phyloP scores from a whole-genome alignment of 23 red algal genomes.

The Gracilaria caudata region DNA sequence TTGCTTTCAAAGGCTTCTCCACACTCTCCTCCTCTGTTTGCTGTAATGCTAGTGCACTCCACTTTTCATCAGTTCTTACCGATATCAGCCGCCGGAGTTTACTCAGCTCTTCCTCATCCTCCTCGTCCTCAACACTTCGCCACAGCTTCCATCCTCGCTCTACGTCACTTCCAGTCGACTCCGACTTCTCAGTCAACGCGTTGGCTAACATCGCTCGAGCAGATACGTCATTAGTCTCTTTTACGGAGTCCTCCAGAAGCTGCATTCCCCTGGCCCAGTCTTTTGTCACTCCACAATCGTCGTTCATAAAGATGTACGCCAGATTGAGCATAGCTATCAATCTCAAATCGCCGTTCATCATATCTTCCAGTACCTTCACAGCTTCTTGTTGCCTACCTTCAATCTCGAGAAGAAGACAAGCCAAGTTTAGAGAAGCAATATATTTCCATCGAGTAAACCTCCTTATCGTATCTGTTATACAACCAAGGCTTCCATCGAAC shows the following conservation, averaged over 20 bases:
- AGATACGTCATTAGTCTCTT: neutral
- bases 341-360: neutral
- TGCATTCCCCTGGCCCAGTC: neutral
- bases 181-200: neutral
- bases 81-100: neutral
- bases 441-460: neutral
- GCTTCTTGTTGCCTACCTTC: neutral
- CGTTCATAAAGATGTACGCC: neutral
- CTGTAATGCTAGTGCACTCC: too few relatives aligned
- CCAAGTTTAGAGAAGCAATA: neutral
- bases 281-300: neutral
- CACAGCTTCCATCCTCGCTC: neutral
- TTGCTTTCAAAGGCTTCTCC: too few relatives aligned
- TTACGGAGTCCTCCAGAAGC: neutral
- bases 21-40: too few relatives aligned
- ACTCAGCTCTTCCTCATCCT: neutral
- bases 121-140: neutral
- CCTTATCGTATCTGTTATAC: neutral
- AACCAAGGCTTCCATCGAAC: neutral
- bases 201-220: neutral
- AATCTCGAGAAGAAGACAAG: neutral
- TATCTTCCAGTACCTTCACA: neutral
- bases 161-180: neutral
- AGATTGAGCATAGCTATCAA: neutral
- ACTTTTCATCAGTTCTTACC: neutral